These are phyloP conservation scores for Mimosa pudica DNA, from an alignment of 306 rosid species.

Conservation along the genomic window DNA sequence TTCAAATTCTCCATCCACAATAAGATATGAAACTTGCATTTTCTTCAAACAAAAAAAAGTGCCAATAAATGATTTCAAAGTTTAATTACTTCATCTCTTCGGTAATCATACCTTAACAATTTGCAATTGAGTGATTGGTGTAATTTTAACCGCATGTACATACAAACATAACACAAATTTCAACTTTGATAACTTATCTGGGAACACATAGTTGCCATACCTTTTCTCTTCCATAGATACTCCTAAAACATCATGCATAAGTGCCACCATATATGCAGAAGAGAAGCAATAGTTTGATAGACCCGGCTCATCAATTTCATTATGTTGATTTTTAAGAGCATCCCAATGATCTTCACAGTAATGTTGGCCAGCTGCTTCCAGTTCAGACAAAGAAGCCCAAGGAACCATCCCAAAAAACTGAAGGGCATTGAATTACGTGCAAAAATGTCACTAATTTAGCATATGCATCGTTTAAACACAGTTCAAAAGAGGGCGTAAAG, in stretches of 20 bases:
- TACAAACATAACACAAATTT: neutral
- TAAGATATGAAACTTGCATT: neutral
- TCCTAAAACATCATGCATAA: constrained; percentile 50
- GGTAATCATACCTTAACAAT: neutral
- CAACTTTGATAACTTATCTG: neutral
- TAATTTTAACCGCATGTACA: neutral
- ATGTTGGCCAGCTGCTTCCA: constrained; percentile 51
- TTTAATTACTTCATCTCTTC: constrained; percentile 8
- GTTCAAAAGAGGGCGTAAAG: neutral
- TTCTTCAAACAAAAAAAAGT: neutral
- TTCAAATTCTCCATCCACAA: neutral
- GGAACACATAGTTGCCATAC: constrained; percentile 33
- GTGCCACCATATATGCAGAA: constrained; percentile 53
- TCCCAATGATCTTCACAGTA: constrained; percentile 58
- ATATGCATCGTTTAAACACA: neutral
- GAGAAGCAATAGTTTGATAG: constrained; percentile 56
- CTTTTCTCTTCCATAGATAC: constrained; percentile 50
- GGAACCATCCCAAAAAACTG: constrained; percentile 58
- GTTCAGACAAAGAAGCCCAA: constrained; percentile 43
- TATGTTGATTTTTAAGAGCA: constrained; percentile 43
- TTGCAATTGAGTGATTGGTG: neutral
- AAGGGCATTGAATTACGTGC: constrained; percentile 11
- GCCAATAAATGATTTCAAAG: neutral
- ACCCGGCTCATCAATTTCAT: constrained; percentile 43
- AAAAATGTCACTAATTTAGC: constrained; percentile 24